Conservation (phyloP, 1,284 basidiomycete genomes). For the Anthracocystis panici-leucophaei region DNA sequence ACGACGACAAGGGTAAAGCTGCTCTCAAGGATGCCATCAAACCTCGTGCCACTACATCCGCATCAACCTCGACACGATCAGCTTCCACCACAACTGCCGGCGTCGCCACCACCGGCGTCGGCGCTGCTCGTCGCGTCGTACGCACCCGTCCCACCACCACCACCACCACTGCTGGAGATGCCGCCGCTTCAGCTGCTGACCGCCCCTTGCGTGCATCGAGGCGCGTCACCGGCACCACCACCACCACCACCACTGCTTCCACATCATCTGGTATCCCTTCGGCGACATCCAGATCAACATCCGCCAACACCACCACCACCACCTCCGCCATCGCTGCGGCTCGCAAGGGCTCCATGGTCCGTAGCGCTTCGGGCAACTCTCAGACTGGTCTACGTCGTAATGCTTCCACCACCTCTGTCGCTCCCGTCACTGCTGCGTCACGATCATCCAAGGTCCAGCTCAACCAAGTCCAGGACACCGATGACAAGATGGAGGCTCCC, state of each 20-base stretch:
- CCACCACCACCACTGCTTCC: slow-evolving; percentile 33
- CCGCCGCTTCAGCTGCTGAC: slow-evolving; percentile 22
- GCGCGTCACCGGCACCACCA: slow-evolving; percentile 37
- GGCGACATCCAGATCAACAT: slow-evolving; percentile 31
- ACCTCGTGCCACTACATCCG: slow-evolving; percentile 39
- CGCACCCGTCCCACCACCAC: slow-evolving; percentile 39
- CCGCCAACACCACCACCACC: slow-evolving; percentile 15
- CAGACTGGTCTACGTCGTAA: slow-evolving; percentile 41
- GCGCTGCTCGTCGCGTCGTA: slow-evolving; percentile 51
- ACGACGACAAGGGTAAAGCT: slow-evolving; percentile 52
- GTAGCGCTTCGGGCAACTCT: slow-evolving; percentile 41
- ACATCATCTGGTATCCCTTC: slow-evolving; percentile 31
- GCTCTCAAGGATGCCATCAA: slow-evolving; percentile 50
- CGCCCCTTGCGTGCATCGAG: slow-evolving; percentile 47
- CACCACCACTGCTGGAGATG: slow-evolving; percentile 21
- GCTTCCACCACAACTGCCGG: slow-evolving; percentile 9
- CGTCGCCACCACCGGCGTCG: slow-evolving; percentile 33
- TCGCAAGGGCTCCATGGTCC: slow-evolving; percentile 44
- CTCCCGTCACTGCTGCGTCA: slow-evolving; percentile 12
- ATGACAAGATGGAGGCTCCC: slow-evolving; percentile 50
- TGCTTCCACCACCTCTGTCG: slow-evolving; percentile 19
- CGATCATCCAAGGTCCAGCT: slow-evolving; percentile 40
- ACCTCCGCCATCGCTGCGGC: slow-evolving; percentile 19
- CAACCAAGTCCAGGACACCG: slow-evolving; percentile 40
- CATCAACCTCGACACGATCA: slow-evolving; percentile 35